These are phyloP conservation scores for Diospyros lotus DNA, from an alignment of 148 eudicot genomes.

Conservation along the genomic window DNA sequence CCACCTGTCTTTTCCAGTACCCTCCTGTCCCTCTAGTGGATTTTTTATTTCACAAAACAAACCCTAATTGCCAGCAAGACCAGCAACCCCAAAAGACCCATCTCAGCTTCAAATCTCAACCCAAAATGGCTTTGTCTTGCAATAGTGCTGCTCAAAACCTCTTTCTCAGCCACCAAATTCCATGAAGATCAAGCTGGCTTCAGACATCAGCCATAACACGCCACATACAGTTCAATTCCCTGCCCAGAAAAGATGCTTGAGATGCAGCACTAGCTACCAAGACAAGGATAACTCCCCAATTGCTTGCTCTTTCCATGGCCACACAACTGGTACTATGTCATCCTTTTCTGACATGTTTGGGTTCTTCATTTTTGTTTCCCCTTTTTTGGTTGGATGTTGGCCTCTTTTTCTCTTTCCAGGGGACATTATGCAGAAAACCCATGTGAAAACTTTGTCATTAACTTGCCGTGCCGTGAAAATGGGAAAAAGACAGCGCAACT, in stretches of 20 bases:
- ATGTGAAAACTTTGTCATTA: no score
- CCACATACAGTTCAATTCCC: conserved; percentile 17
- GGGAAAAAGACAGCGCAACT: no score
- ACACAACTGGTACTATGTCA: conserved; percentile 38
- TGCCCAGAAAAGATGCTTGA: conserved; percentile 49
- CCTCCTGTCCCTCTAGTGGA: no score
- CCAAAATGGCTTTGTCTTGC: conserved; percentile 15
- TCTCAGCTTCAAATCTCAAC: neutral
- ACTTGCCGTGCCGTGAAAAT: no score
- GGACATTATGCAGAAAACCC: neutral
- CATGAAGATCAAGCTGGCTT: neutral
- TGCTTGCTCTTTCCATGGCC: conserved; percentile 69
- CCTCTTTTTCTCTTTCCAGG: neutral
- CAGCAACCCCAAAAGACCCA: no score
- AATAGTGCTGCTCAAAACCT: neutral
- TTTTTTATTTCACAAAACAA: no score
- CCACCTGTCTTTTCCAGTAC: no score
- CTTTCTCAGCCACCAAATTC: conserved; percentile 5
- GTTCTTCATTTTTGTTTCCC: neutral
- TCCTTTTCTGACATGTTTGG: neutral
- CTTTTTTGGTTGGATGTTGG: neutral
- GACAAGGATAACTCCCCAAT: conserved; percentile 46
- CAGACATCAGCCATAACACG: conserved; percentile 4
- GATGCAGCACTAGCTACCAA: conserved; percentile 41
- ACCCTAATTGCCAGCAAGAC: no score